Evolutionary conservation across 768 basidiomycete genomes (phyloP), one percentile per base, ranked within the genome.

Genomic region (Pleurotus tuber-regium): DNA sequence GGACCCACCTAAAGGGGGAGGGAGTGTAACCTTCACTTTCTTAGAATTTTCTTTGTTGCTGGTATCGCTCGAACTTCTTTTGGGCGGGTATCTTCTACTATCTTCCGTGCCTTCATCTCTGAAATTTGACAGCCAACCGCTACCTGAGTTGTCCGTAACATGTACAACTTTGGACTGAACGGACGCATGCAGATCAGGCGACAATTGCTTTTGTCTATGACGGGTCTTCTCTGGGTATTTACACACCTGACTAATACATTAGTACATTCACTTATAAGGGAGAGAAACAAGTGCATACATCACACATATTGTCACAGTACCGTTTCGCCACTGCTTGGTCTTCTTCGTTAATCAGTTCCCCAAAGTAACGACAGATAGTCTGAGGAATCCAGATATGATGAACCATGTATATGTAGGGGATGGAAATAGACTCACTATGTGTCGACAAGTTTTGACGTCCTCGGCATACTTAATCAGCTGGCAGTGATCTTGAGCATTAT

Each of bases 331-430:
- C 52, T 5, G 70, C 71, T 7, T 69, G 57, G 56, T 86, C 74
- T 9, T 60, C 64, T 5, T 67, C 59, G 55, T 87, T 75, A 30
- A 90, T 78, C 0, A 59, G 54, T 66, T 92, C 91, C 1, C 87
- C 91, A 56, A 93, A 92, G 62, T 89, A 90, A 40, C 80, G 81
- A 60, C 91, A 92, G 52, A 92, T 84, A 1, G 77, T 72, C 87
- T 92, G 44, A 40, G 8, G 36, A 43, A n/a, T n/a, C n/a, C n/a
- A n/a, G n/a, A n/a, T n/a, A n/a, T n/a, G n/a, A n/a, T n/a, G n/a
- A n/a, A n/a, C n/a, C n/a, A n/a, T n/a, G n/a, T n/a, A n/a, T n/a
- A n/a, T n/a, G n/a, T n/a, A n/a, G n/a, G n/a, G n/a, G n/a, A n/a
- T n/a, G n/a, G n/a, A n/a, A n/a, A n/a, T n/a, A 19, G 6, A 67